Evolutionary conservation across 2,329 filamentous ascomycete genomes (phyloP).

Genomic region (Pyrenophora teres): DNA sequence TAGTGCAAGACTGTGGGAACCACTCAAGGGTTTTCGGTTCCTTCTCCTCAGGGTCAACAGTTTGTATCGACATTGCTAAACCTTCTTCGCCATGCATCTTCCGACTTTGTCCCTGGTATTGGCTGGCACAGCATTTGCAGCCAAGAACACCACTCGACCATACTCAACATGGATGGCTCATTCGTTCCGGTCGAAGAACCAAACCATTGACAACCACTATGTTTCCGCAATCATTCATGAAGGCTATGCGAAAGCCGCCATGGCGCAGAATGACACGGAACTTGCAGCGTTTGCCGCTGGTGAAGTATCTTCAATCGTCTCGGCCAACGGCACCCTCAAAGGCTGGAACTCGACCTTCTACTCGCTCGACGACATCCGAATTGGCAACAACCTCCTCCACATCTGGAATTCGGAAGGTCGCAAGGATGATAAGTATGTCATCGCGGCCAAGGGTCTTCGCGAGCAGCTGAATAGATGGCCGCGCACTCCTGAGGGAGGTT

Average conservation of each 20-base stretch:
- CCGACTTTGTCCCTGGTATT: constrained; percentile 29
- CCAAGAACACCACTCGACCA: constrained; percentile 28
- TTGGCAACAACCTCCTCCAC: constrained; percentile 59
- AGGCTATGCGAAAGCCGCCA: constrained; percentile 54
- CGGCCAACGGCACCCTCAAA: constrained; percentile 54
- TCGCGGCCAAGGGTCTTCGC: constrained; percentile 54
- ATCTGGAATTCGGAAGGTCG: constrained; percentile 51
- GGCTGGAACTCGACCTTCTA: constrained; percentile 56
- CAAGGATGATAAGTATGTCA: constrained; percentile 54
- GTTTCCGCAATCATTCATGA: constrained; percentile 55
- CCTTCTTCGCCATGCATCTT: constrained; percentile 30
- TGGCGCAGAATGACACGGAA: constrained; percentile 50
- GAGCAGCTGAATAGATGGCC: constrained; percentile 56
- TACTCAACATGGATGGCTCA: constrained; percentile 53
- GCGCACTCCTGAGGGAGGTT: constrained; percentile 57
- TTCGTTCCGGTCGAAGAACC: constrained; percentile 53
- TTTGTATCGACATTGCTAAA: background rate
- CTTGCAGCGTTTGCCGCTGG: constrained; percentile 53
- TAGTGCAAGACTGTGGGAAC: too few species aligned
- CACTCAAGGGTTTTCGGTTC: constrained; percentile 1
- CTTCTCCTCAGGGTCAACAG: background rate
- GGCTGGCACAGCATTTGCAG: constrained; percentile 29
- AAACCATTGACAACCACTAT: constrained; percentile 51
- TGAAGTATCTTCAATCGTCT: constrained; percentile 56
- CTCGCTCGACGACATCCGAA: constrained; percentile 56